These are phyloP conservation scores for Hyphopichia buzzinii DNA, from an alignment of 1,139 yeast genomes.

Conservation along the genomic window DNA sequence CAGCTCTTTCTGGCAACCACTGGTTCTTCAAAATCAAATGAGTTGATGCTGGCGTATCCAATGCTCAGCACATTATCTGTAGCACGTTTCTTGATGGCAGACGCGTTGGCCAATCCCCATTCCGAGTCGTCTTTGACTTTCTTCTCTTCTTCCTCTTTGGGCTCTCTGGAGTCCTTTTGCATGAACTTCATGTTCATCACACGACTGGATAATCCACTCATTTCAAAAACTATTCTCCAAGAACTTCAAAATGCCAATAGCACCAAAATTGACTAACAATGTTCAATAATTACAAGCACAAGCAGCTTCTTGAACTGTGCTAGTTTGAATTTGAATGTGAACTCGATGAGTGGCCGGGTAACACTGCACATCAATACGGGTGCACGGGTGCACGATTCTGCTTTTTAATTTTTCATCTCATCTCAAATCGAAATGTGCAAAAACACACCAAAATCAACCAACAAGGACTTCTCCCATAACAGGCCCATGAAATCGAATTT, in stretches of 20 bases:
- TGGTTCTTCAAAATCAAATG: conserved; percentile 21
- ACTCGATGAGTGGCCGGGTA: too few species aligned
- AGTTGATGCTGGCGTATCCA: conserved; percentile 48
- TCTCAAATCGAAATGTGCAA: neutral
- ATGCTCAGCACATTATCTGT: conserved; percentile 30
- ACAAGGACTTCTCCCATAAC: neutral
- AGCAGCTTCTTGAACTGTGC: too few species aligned
- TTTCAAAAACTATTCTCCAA: too few species aligned
- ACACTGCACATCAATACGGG: too few species aligned
- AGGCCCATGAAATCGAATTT: conserved; percentile 44
- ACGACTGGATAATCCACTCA: conserved; percentile 56
- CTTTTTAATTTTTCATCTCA: conserved; percentile 1
- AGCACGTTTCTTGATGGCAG: conserved; percentile 19
- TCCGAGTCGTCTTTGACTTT: conserved; percentile 56
- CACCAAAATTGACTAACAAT: too few species aligned
- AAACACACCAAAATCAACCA: too few species aligned
- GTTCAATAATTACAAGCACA: too few species aligned
- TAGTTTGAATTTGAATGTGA: too few species aligned
- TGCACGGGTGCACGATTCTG: too few species aligned
- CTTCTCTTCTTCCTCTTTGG: conserved; percentile 28
- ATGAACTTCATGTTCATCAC: conserved; percentile 73
- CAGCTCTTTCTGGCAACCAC: conserved; percentile 15
- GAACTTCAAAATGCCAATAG: too few species aligned
- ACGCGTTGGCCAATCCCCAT: conserved; percentile 52
- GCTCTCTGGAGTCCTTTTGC: conserved; percentile 28